Percentiles rank a stretch among this genome's conserved stretches.
Conservation (phyloP, 192 early-diverging fungal genomes). For the Backusella tarrabulga region DNA sequence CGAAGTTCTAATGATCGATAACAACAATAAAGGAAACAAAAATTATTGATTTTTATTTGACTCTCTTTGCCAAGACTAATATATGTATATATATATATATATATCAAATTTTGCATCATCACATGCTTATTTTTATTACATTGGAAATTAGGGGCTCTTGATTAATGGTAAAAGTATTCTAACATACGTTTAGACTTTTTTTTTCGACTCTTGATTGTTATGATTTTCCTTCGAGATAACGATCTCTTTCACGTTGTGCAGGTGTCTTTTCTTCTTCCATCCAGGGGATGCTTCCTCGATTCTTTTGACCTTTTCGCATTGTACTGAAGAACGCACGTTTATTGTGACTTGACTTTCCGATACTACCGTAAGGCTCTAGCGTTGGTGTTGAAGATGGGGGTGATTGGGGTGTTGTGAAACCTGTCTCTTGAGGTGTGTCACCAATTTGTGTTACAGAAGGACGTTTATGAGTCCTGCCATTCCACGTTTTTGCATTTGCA, state of each 20-base stretch:
- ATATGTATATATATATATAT: not conserved
- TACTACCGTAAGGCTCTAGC: not conserved
- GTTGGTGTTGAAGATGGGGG: not conserved
- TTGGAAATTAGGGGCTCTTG: not conserved
- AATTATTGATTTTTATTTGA: not conserved
- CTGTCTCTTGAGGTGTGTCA: not conserved
- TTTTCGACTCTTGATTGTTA: not conserved
- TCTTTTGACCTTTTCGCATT: constrained; percentile 14
- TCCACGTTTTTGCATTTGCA: constrained; percentile 11
- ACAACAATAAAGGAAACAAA: not conserved
- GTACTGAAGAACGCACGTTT: constrained; percentile 11
- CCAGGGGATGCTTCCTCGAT: constrained; percentile 17
- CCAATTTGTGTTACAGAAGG: constrained; percentile 1
- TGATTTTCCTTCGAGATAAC: constrained; percentile 17
- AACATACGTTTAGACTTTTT: not conserved
- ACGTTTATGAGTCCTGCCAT: not conserved
- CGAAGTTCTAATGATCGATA: not conserved
- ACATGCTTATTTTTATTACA: constrained; percentile 6
- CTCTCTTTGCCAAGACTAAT: not conserved
- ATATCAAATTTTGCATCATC: not conserved
- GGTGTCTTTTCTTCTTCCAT: constrained; percentile 13
- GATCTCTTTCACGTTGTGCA: constrained; percentile 22
- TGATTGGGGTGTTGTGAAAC: not conserved
- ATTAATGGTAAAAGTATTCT: not conserved
- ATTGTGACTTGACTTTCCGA: not conserved